Evolutionary conservation across 1,284 basidiomycete species (phyloP).

Genomic region (Agaricales sp.): DNA sequence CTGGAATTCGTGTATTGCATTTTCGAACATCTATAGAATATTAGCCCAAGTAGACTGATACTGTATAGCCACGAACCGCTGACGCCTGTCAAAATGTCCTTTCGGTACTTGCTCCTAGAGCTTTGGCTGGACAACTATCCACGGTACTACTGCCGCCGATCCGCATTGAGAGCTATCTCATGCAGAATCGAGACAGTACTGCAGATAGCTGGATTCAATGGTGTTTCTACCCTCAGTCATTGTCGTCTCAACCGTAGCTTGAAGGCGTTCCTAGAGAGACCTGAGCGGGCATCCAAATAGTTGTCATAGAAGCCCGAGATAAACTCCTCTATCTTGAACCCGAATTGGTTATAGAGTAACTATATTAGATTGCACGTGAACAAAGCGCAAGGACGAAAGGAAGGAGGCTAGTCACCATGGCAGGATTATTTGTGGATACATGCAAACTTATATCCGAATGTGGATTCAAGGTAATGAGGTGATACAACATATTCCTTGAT

Average conservation of each 20-base stretch:
- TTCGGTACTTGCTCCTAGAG: no score
- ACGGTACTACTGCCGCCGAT: no score
- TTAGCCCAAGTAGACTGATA: no score
- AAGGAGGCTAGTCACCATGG: slow-evolving; percentile 42
- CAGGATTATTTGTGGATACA: slow-evolving; percentile 69
- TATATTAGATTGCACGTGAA: slow-evolving; percentile 16
- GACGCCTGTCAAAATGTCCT: no score
- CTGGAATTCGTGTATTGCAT: no score
- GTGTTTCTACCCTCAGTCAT: neutral
- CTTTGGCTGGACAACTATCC: no score
- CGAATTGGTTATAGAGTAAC: slow-evolving; percentile 73
- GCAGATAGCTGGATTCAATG: no score
- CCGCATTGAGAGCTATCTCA: no score
- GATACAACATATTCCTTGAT: slow-evolving; percentile 61
- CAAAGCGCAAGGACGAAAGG: slow-evolving; percentile 4
- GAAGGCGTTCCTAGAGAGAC: slow-evolving; percentile 69
- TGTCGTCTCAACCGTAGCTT: slow-evolving; percentile 33
- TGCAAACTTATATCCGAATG: slow-evolving; percentile 67
- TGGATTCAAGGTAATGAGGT: slow-evolving; percentile 59
- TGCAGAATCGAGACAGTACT: no score
- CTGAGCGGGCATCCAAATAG: slow-evolving; percentile 55
- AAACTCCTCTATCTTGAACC: slow-evolving; percentile 78
- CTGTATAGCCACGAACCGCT: no score
- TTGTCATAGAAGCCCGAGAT: slow-evolving; percentile 70
- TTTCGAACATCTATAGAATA: no score